Percentiles rank a stretch among this genome's conserved stretches.
Conservation (phyloP, 768 basidiomycete species). For the Artomyces pyxidatus region DNA sequence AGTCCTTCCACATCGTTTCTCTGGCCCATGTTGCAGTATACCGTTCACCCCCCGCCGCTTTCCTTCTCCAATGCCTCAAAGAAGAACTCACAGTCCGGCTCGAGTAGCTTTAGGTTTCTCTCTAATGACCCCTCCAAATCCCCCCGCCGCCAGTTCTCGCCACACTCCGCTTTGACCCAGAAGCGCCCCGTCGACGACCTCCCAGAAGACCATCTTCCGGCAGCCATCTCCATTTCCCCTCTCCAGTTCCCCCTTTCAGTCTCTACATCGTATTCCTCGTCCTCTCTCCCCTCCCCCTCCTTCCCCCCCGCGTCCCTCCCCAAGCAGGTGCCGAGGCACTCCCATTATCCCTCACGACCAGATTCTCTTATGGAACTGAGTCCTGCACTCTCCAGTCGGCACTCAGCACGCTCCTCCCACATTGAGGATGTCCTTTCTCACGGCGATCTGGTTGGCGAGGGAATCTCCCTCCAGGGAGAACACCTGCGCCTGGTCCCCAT, state of each 20-base stretch:
- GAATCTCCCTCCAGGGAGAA: slow-evolving; percentile 39
- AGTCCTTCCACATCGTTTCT: slow-evolving; percentile 15
- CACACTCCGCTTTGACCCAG: slow-evolving; percentile 16
- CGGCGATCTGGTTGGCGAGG: slow-evolving; percentile 15
- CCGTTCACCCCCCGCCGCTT: slow-evolving; percentile 27
- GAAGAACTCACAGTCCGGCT: slow-evolving; percentile 19
- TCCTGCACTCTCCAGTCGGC: slow-evolving; percentile 4
- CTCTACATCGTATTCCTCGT: slow-evolving; percentile 26
- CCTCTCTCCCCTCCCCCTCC: slow-evolving; percentile 27
- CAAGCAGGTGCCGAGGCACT: slow-evolving; percentile 17
- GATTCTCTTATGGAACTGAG: slow-evolving; percentile 6
- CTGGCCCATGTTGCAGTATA: slow-evolving; percentile 29
- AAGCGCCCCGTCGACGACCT: slow-evolving; percentile 17
- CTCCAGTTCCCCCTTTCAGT: slow-evolving; percentile 26
- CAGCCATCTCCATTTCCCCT: slow-evolving; percentile 25
- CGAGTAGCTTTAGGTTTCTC: slow-evolving; percentile 10
- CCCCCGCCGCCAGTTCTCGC: slow-evolving; percentile 9
- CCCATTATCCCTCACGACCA: slow-evolving; percentile 17
- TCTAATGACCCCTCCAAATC: slow-evolving; percentile 10
- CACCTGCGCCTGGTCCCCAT: slow-evolving; percentile 49
- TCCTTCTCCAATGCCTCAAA: slow-evolving; percentile 25
- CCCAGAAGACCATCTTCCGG: slow-evolving; percentile 13
- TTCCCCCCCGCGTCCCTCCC: slow-evolving; percentile 20
- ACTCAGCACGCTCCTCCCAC: slow-evolving; percentile 10
- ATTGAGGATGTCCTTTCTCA: slow-evolving; percentile 14